Evolutionary conservation across 108 stramenopile genomes (phyloP).

Genomic region (Chaetoceros muelleri): DNA sequence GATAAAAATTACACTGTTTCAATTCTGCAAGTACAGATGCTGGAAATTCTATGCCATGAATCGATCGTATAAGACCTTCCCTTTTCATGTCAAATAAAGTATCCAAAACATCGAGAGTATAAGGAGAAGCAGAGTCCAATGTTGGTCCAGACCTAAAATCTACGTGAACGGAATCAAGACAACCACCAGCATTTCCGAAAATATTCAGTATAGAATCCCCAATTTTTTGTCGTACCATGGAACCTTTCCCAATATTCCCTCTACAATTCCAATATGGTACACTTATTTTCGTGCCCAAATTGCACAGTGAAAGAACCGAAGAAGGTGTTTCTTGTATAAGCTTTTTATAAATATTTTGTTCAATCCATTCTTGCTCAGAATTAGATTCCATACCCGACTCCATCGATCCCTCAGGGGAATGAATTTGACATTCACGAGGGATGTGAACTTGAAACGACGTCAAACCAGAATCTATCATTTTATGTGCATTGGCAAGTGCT

Average conservation of each 20-base stretch:
- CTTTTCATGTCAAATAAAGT: slow-evolving; percentile 44
- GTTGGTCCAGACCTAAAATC: slow-evolving; percentile 13
- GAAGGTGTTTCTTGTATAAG: slow-evolving; percentile 36
- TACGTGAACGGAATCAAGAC: slow-evolving; percentile 22
- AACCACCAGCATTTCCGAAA: slow-evolving; percentile 12
- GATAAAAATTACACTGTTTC: slow-evolving; percentile 28
- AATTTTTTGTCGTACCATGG: slow-evolving; percentile 18
- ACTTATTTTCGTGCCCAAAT: slow-evolving; percentile 20
- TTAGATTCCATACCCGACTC: neutral
- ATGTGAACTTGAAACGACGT: slow-evolving; percentile 30
- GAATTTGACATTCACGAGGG: neutral
- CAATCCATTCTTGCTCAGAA: slow-evolving; percentile 16
- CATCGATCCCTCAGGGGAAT: too few species aligned
- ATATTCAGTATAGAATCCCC: slow-evolving; percentile 21
- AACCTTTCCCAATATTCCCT: slow-evolving; percentile 24
- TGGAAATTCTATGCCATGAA: slow-evolving; percentile 31
- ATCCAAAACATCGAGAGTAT: slow-evolving; percentile 54
- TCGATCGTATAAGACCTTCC: slow-evolving; percentile 53
- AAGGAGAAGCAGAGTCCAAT: slow-evolving; percentile 16
- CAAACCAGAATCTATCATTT: slow-evolving; percentile 58
- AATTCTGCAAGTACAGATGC: slow-evolving; percentile 12
- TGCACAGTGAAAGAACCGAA: slow-evolving; percentile 29
- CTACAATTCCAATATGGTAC: slow-evolving; percentile 15
- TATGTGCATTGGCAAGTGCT: slow-evolving; percentile 12
- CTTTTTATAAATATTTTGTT: slow-evolving; percentile 24